Conservation (phyloP, 192 early-diverging fungal species). For the Coemansia sp. region DNA sequence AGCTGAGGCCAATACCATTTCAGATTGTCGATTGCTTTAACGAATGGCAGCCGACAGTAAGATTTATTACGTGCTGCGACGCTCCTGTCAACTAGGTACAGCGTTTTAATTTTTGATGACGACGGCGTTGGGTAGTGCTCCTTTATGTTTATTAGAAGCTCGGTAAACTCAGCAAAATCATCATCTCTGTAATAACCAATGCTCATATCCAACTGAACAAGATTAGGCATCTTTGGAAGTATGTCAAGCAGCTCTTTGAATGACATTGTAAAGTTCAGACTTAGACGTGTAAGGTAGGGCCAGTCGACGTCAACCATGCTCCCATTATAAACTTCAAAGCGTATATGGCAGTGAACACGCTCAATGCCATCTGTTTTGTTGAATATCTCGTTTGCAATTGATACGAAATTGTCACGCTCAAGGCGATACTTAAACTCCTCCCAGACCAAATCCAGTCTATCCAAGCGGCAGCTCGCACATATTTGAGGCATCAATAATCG, state of each 20-base stretch:
- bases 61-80: neutral
- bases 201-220: neutral
- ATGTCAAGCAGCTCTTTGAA: neutral
- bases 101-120: too few species aligned
- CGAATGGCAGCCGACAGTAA: neutral
- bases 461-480: neutral
- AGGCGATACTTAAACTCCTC: neutral
- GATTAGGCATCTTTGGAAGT: neutral
- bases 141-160: too few species aligned
- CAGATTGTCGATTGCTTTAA: neutral
- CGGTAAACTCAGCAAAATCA: too few species aligned
- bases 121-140: too few species aligned
- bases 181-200: neutral
- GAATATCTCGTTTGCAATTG: neutral
- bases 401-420: neutral
- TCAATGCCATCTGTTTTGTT: neutral
- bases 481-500: neutral
- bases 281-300: neutral
- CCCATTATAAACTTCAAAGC: neutral
- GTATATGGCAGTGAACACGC: neutral
- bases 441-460: neutral
- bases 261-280: neutral
- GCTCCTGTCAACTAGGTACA: too few species aligned
- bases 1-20: neutral
- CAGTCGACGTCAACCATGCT: neutral